Evolutionary conservation across 495 filamentous ascomycete species (phyloP), one percentile per base, ranked within the genome.

Genomic region (Gamarada debralockiae): DNA sequence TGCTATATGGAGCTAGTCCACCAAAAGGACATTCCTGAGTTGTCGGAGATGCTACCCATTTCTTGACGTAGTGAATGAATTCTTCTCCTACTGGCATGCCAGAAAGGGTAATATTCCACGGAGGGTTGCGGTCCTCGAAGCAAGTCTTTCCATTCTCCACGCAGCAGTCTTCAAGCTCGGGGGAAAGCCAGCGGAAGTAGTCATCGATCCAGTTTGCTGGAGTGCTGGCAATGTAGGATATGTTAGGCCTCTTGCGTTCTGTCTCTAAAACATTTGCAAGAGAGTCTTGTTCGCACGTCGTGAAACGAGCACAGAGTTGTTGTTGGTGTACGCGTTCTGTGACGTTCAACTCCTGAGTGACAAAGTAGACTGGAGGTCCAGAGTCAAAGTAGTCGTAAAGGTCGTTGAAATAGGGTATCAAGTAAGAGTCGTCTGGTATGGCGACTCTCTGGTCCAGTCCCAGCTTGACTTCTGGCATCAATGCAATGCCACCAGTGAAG

Each of bases 141-240:
- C 93, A 98, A 5, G 83, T 68, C 60, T 83, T 78, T 38, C 72
- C 73, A 53, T 85, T 70, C 15, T 70, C 67, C 27, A 77, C 71
- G 61, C 95, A 97, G 70, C 95, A 97, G 39, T 78, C 73, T 42
- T 89, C 83, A 49, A 91, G 85, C 13, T 75, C 73, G 0, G 95
- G 95, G 58, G 97, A 93, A 13, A 97, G 74, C 95, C 95, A 98
- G 55, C 87, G 81, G 69, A 97, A 88, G 68, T 88, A 96, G 62
- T 98, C 93, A 65, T 98, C 93, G 24, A 98, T 75, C 93, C 93
- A 98, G 65, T 88, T 96, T 17, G 93, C 93, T 4, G 91, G 83
- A 0, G 91, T 83, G n/a, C 90, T 85, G n/a, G 88, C 74, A 54
- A 98, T 87, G 67, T 95, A 97, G 2, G 91, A 96, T 3, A 90